A percentile compares a stretch with the other conserved stretches of the same genome.
phyloP scores from a whole-genome alignment of 345 rosid genomes.

The Salix exigua region DNA sequence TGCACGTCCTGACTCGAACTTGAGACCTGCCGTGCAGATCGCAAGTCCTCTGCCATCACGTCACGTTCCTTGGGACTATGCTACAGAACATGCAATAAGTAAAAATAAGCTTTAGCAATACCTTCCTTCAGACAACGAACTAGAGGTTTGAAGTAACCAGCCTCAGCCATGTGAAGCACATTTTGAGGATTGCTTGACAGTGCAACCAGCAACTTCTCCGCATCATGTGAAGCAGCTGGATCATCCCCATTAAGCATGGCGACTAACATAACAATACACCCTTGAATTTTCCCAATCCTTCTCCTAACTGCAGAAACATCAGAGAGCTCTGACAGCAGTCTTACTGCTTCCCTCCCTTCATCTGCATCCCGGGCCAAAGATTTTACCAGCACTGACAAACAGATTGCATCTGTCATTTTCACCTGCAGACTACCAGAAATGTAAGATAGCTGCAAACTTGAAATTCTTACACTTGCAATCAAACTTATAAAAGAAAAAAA shows the following conservation, averaged over 20 bases:
- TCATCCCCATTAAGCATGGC: slow-evolving; percentile 53
- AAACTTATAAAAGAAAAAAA: background rate
- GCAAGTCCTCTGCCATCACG: too few species aligned
- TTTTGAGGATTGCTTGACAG: slow-evolving; percentile 62
- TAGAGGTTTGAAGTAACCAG: slow-evolving; percentile 67
- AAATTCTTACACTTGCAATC: background rate
- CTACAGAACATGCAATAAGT: background rate
- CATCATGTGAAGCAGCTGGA: slow-evolving; percentile 45
- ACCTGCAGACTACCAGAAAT: slow-evolving; percentile 42
- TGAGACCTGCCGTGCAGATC: too few species aligned
- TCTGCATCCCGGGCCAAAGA: slow-evolving; percentile 52
- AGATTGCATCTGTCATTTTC: slow-evolving; percentile 51
- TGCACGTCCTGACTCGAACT: too few species aligned
- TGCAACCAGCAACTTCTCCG: slow-evolving; percentile 47
- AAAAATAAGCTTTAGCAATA: slow-evolving; percentile 13
- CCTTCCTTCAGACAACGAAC: slow-evolving; percentile 58
- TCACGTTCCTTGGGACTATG: background rate
- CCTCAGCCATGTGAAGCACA: slow-evolving; percentile 79
- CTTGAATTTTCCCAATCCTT: slow-evolving; percentile 57
- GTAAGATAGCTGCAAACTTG: slow-evolving; percentile 24
- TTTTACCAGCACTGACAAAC: slow-evolving; percentile 46
- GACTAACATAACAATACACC: slow-evolving; percentile 65
- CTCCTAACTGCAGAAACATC: slow-evolving; percentile 47
- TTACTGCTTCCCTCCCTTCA: slow-evolving; percentile 62
- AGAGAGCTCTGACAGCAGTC: slow-evolving; percentile 51